phyloP scores from a whole-genome alignment of 768 basidiomycete genomes.

The Mycena galericulata region DNA sequence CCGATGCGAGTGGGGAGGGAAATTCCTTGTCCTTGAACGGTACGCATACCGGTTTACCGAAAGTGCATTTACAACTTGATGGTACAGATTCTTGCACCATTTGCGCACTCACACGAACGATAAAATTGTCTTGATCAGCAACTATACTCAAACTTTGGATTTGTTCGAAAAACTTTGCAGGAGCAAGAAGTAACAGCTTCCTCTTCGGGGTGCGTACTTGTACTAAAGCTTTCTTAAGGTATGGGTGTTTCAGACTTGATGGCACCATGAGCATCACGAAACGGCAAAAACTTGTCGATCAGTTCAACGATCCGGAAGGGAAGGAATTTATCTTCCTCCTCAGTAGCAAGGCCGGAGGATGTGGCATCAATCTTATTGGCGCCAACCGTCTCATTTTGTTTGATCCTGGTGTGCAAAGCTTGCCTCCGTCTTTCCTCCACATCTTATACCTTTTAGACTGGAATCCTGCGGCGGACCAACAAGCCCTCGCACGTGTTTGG shows the following conservation, averaged over 20 bases:
- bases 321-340: slow-evolving; percentile 96
- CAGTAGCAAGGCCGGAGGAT: slow-evolving; percentile 95
- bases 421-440: background rate
- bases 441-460: slow-evolving; percentile 72
- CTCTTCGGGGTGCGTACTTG: background rate
- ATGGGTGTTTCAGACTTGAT: slow-evolving; percentile 92
- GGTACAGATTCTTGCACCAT: slow-evolving; percentile 81
- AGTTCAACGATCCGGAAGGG: slow-evolving; percentile 93
- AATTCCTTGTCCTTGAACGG: slow-evolving; percentile 95
- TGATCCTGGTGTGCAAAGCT: slow-evolving; percentile 75
- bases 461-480: slow-evolving; percentile 99
- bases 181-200: slow-evolving; percentile 78
- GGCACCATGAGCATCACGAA: slow-evolving; percentile 94
- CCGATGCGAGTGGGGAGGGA: slow-evolving; percentile 88
- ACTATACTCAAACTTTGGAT: slow-evolving; percentile 96
- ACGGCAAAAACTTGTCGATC: slow-evolving; percentile 95
- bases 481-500: slow-evolving; percentile 98
- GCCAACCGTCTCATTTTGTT: slow-evolving; percentile 96
- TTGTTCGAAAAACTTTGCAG: slow-evolving; percentile 91
- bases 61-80: slow-evolving; percentile 1
- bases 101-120: slow-evolving; percentile 86
- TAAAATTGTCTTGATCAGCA: slow-evolving; percentile 97
- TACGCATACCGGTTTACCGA: slow-evolving; percentile 45
- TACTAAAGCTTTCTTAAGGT: slow-evolving; percentile 60
- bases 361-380: slow-evolving; percentile 97